Evolutionary conservation across 1,284 basidiomycete species (phyloP).

Genomic region (Volvariella volvacea): DNA sequence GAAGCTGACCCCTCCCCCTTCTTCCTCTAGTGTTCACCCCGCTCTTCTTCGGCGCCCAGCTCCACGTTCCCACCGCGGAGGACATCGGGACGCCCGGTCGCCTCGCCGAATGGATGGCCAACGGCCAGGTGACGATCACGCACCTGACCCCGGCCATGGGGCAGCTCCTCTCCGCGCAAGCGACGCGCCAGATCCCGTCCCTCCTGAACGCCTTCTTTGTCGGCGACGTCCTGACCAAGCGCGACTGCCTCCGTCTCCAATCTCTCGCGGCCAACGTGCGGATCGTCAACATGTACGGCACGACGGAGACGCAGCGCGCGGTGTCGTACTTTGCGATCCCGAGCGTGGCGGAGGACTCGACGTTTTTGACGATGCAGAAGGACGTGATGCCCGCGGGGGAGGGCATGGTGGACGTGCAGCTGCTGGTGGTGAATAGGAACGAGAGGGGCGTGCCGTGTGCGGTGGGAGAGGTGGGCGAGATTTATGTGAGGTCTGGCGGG

Average conservation of each 20-base stretch:
- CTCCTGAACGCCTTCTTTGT: conserved; percentile 96
- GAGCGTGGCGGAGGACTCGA: conserved; percentile 75
- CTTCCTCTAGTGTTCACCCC: conserved; percentile 87
- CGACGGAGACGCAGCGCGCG: conserved; percentile 98
- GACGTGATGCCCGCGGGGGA: conserved; percentile 98
- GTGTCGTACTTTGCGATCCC: conserved; percentile 98
- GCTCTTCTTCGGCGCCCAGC: conserved; percentile 92
- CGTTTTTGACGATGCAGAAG: conserved; percentile 92
- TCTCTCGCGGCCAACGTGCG: conserved; percentile 87
- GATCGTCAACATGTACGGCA: conserved; percentile 99
- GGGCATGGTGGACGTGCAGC: conserved; percentile 98
- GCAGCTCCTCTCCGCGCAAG: conserved; percentile 95
- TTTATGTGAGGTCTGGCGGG: conserved; percentile 96
- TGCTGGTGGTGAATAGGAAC: conserved; percentile 94
- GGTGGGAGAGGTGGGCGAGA: conserved; percentile 97
- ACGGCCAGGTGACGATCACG: conserved; percentile 84
- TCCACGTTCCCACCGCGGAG: conserved; percentile 95
- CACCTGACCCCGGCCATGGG: conserved; percentile 99
- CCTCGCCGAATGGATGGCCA: conserved; percentile 98
- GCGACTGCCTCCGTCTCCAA: conserved; percentile 95
- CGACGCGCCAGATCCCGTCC: conserved; percentile 82
- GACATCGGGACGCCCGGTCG: conserved; percentile 97
- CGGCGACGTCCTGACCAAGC: conserved; percentile 98
- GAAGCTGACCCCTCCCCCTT: neutral
- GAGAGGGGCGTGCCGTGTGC: conserved; percentile 87